Percentiles rank a stretch among this genome's conserved stretches.
Conservation (phyloP, 1,284 basidiomycete genomes). For the Apiotrichum akiyoshidainum region DNA sequence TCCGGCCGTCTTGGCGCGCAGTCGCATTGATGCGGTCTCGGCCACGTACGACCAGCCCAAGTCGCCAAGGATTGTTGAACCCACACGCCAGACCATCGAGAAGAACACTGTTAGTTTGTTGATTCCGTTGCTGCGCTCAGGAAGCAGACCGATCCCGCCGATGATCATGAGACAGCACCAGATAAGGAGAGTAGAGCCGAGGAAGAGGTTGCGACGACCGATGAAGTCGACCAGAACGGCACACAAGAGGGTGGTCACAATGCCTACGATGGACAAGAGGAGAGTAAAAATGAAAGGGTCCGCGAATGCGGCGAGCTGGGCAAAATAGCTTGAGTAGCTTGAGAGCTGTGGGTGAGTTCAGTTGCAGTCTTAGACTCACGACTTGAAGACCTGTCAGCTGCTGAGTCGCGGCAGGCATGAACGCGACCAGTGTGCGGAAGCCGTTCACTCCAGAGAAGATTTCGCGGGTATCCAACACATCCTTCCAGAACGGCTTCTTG, state of each 20-base stretch:
- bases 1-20: constrained; percentile 30
- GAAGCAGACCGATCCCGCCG: constrained; percentile 28
- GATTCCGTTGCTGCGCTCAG: constrained; percentile 9
- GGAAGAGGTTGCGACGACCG: constrained; percentile 31
- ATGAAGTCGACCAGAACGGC: constrained; percentile 29
- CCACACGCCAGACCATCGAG: constrained; percentile 27
- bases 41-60: constrained; percentile 27
- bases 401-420: constrained; percentile 29
- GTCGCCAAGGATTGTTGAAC: constrained; percentile 24
- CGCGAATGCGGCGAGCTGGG: constrained; percentile 26
- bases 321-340: constrained; percentile 31
- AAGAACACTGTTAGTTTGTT: constrained; percentile 29
- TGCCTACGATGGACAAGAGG: constrained; percentile 24
- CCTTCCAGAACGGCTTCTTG: constrained; percentile 10
- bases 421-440: constrained; percentile 13
- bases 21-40: constrained; percentile 26
- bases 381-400: constrained; percentile 33
- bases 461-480: constrained; percentile 8
- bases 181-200: constrained; percentile 13
- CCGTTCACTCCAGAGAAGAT: constrained; percentile 31
- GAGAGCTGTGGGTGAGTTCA: constrained; percentile 12
- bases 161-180: constrained; percentile 28
- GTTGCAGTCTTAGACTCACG: not conserved
- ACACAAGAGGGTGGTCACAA: constrained; percentile 26
- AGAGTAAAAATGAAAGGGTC: constrained; percentile 35